Evolutionary conservation across 176 grass and related monocot species (phyloP).

Genomic region (Carex kokanica): DNA sequence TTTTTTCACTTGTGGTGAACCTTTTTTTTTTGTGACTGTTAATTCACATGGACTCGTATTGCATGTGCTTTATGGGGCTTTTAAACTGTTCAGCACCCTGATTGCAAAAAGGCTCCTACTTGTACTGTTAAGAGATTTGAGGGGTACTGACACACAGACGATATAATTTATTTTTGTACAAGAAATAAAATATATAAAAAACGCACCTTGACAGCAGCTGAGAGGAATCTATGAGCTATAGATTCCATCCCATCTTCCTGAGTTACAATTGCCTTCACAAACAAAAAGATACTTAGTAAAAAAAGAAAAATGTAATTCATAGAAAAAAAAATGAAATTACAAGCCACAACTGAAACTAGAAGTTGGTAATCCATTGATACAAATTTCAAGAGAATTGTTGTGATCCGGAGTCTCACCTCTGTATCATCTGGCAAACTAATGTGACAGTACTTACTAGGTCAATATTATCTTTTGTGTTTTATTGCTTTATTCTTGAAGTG

Average conservation of each 20-base stretch:
- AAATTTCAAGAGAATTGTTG: not conserved
- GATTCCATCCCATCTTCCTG: slow-evolving; percentile 98
- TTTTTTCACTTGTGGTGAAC: not conserved
- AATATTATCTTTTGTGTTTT: slow-evolving; percentile 11
- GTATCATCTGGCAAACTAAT: not conserved
- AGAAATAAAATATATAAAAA: not conserved
- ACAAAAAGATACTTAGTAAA: not conserved
- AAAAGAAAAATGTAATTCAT: not conserved
- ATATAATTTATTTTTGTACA: not conserved
- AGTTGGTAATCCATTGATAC: not conserved
- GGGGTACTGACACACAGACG: not conserved
- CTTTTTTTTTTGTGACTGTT: not conserved
- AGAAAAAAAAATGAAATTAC: slow-evolving; percentile 17
- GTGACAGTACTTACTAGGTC: not conserved
- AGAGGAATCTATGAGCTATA: slow-evolving; percentile 92
- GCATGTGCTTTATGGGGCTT: not conserved
- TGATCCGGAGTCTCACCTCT: not conserved
- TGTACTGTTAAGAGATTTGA: not conserved
- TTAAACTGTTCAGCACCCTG: not conserved
- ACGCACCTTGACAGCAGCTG: slow-evolving; percentile 81
- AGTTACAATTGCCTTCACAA: slow-evolving; percentile 67
- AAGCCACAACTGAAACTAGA: slow-evolving; percentile 8
- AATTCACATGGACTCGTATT: not conserved
- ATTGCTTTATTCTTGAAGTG: not conserved
- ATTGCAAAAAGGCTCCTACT: not conserved